A percentile compares a stretch with the other conserved stretches of the same genome.
These are phyloP conservation scores for Populus simonii DNA, from an alignment of 345 rosid species.

Conservation along the genomic window DNA sequence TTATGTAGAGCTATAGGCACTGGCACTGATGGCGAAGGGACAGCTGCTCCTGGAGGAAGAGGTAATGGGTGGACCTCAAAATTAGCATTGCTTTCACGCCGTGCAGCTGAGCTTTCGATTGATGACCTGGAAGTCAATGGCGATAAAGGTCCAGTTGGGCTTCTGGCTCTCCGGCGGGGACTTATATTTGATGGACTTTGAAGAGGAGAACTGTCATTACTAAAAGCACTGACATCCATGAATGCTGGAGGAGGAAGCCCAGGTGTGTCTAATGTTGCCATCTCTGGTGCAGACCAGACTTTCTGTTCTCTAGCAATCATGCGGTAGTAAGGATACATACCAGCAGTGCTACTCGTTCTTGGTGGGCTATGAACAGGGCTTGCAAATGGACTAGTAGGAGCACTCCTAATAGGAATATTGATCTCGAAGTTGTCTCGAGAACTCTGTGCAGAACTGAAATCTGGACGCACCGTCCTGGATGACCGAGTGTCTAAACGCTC, in stretches of 20 bases:
- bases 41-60: slow-evolving; percentile 79
- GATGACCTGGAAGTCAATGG: slow-evolving; percentile 50
- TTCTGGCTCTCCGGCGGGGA: slow-evolving; percentile 41
- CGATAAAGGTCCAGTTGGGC: slow-evolving; percentile 51
- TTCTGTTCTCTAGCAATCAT: slow-evolving; percentile 46
- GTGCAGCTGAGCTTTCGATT: slow-evolving; percentile 30
- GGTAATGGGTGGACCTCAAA: slow-evolving; percentile 75
- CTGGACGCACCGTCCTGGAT: slow-evolving; percentile 23
- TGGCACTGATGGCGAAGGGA: slow-evolving; percentile 39
- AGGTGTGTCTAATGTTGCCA: slow-evolving; percentile 45
- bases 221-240: slow-evolving; percentile 43
- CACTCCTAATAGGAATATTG: slow-evolving; percentile 55
- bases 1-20: slow-evolving; percentile 40
- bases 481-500: slow-evolving; percentile 38
- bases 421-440: slow-evolving; percentile 40
- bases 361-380: slow-evolving; percentile 66
- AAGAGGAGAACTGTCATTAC: slow-evolving; percentile 63
- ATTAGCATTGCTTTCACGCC: slow-evolving; percentile 40
- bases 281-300: slow-evolving; percentile 88
- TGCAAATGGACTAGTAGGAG: slow-evolving; percentile 57
- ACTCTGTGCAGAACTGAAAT: slow-evolving; percentile 23
- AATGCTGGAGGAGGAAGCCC: slow-evolving; percentile 60
- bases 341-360: slow-evolving; percentile 27
- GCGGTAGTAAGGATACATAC: slow-evolving; percentile 38
- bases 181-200: slow-evolving; percentile 65